These are phyloP conservation scores for Didymosphaeria variabile DNA, from an alignment of 2,329 filamentous ascomycete genomes.

Conservation along the genomic window DNA sequence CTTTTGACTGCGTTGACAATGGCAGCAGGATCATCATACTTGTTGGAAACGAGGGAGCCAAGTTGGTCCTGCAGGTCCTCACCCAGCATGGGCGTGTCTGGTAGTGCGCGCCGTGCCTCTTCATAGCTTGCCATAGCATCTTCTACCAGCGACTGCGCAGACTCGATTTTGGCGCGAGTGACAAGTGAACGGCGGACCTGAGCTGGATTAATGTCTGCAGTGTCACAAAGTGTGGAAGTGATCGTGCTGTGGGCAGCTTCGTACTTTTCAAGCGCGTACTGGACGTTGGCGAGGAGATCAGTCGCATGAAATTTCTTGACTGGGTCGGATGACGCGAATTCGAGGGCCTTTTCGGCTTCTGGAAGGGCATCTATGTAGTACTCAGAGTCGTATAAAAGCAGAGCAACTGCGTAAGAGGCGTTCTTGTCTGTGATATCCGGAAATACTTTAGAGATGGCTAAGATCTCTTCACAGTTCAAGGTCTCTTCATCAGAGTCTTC, in stretches of 20 bases:
- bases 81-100: constrained; percentile 10
- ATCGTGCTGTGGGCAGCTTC: not conserved
- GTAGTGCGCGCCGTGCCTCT: constrained; percentile 4
- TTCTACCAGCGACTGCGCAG: not conserved
- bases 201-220: not conserved
- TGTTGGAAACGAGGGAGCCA: not conserved
- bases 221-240: not conserved
- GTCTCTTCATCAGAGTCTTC: not conserved
- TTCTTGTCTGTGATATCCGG: not conserved
- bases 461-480: not conserved
- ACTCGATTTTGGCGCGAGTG: constrained; percentile 10
- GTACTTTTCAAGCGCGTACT: not conserved
- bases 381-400: not conserved
- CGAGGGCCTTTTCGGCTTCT: not conserved
- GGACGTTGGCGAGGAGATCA: constrained; percentile 8
- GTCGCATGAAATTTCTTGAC: not conserved
- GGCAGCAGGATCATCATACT: not conserved
- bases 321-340: not conserved
- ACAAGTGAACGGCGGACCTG: constrained; percentile 1
- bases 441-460: constrained; percentile 3
- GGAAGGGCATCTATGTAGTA: not conserved
- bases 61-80: constrained; percentile 5
- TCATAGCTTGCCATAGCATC: constrained; percentile 6
- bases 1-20: not conserved
- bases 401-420: not conserved